A percentile compares a stretch with the other conserved stretches of the same genome.
Evolutionary conservation across 148 eudicot genomes (phyloP).

Genomic region (Silene uniflora): DNA sequence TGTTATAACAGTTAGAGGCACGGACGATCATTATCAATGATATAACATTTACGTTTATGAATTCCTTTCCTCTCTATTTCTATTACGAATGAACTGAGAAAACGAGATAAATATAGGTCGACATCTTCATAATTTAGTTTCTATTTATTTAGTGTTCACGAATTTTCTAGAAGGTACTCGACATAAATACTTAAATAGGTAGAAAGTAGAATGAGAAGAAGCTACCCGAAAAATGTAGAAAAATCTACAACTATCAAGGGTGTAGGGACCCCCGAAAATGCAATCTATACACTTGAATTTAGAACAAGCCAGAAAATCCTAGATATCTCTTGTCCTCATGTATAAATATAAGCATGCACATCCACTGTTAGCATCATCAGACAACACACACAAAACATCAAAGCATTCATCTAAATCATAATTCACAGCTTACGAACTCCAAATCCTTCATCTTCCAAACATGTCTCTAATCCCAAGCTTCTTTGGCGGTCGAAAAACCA

Average conservation of each 20-base stretch:
- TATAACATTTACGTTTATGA: too few species aligned
- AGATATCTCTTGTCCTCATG: not conserved
- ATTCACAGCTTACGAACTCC: too few species aligned
- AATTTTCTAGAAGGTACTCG: too few species aligned
- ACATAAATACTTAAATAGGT: too few species aligned
- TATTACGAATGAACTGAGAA: too few species aligned
- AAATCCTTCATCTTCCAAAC: not conserved
- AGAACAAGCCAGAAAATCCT: conserved; percentile 1
- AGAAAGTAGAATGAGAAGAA: not conserved
- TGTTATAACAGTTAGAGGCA: too few species aligned
- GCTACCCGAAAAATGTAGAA: not conserved
- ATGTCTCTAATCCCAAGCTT: conserved; percentile 28
- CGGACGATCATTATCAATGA: too few species aligned
- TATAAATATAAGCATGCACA: not conserved
- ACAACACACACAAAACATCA: not conserved
- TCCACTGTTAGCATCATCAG: not conserved
- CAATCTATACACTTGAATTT: not conserved
- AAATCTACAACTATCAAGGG: not conserved
- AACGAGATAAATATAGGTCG: too few species aligned
- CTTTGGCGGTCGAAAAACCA: conserved; percentile 29
- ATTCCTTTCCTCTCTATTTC: too few species aligned
- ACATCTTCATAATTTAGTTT: too few species aligned
- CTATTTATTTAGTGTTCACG: too few species aligned
- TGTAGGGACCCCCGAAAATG: too few species aligned
- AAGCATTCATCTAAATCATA: not conserved